Evolutionary conservation across 2,329 filamentous ascomycete genomes (phyloP), one percentile per base, ranked within the genome.

Genomic region (Penicillium sp.): DNA sequence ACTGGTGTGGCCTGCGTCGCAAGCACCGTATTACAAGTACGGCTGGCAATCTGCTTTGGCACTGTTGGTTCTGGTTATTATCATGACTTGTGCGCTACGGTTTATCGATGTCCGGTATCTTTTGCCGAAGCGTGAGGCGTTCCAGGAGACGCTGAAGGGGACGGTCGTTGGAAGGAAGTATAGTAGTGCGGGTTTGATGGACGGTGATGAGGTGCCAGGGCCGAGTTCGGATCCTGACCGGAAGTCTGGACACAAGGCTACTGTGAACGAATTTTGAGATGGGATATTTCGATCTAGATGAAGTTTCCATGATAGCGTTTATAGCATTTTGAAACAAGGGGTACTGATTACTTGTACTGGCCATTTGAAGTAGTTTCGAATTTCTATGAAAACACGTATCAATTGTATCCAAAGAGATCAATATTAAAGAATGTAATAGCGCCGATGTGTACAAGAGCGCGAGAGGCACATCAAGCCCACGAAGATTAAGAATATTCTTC

Each of bases 1-100:
- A 2, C 71, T 83, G 2, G 77, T 82, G 1, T 83, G 82, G 82
- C 82, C 82, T 3, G 81, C 82, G 1, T 75, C 72, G 1, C 77
- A 83, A 60, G 82, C 81, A 2, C 82, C 81, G 0, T 80, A 78
- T 50, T 83, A 79, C 75, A 69, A 65, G 53, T 79, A 80, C 51
- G 81, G 79, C 9, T 83, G 80, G 81, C 79, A 82, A 65, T 78
- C 78, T 16, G 76, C 78, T 1, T 69, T 80, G 50, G 79, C 76
- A 1, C 66, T 82, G 2, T 76, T 78, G 69, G 65, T 79, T 0
- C 66, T 82, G 0, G 79, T 82, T 4, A 76, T 79, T n/a, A 63
- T 72, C 16, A 79, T 82, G 76, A 78, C 78, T 0, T 77, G 78
- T 37, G 54, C 71, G 9, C 63, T 82, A 36, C 77, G 79, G 18